A percentile compares a stretch with the other conserved stretches of the same genome.
These are phyloP conservation scores for Candida ipomoeae DNA, from an alignment of 805 yeast species.

Conservation along the genomic window DNA sequence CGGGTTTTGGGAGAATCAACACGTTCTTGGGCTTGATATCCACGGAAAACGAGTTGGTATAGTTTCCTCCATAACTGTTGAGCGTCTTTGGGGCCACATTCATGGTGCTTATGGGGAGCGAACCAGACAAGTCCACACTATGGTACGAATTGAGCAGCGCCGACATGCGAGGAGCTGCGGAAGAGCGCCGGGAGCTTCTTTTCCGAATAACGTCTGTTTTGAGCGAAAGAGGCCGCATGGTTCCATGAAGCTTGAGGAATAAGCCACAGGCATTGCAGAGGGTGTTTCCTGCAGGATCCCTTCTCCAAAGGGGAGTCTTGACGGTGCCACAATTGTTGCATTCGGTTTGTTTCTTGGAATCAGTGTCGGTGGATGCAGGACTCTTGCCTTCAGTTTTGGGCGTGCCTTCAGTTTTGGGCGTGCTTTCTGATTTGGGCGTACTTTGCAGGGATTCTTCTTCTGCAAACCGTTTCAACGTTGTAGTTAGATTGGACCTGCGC, in stretches of 20 bases:
- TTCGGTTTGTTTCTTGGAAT: constrained; percentile 27
- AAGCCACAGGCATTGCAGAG: constrained; percentile 64
- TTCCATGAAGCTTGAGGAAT: constrained; percentile 57
- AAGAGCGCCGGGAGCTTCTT: constrained; percentile 41
- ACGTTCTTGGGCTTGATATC: constrained; percentile 32
- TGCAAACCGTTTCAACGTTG: constrained; percentile 8
- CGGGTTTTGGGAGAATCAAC: constrained; percentile 40
- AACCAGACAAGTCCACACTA: constrained; percentile 4
- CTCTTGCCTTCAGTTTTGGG: not conserved
- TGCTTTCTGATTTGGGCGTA: not conserved
- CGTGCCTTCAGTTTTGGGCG: not conserved
- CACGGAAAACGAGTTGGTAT: constrained; percentile 7
- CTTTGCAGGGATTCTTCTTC: not conserved
- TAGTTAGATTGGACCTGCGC: constrained; percentile 15
- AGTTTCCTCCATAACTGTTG: constrained; percentile 10
- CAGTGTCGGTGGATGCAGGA: not conserved
- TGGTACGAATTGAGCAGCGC: constrained; percentile 7
- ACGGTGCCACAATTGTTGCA: constrained; percentile 57
- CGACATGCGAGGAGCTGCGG: constrained; percentile 10
- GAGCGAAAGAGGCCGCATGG: constrained; percentile 55
- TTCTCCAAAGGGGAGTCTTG: constrained; percentile 61
- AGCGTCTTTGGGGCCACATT: constrained; percentile 4
- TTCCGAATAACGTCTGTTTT: constrained; percentile 57
- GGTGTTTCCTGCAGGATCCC: constrained; percentile 56
- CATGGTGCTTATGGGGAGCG: constrained; percentile 9